Conservation (phyloP, 768 basidiomycete species). For the Russula foetens region DNA sequence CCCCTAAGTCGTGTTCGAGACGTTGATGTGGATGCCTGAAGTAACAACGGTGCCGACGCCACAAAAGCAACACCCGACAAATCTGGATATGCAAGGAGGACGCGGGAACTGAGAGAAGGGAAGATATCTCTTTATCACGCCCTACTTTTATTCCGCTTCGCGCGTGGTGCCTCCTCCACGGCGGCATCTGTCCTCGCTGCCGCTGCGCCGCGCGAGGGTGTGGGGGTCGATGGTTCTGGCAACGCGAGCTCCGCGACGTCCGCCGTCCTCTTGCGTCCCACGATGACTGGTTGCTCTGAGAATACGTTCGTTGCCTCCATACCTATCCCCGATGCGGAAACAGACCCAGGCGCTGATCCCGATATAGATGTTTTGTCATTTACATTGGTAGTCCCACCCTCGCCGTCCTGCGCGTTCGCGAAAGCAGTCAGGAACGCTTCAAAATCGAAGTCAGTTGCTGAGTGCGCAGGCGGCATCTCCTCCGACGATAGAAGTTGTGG, state of each 20-base stretch:
- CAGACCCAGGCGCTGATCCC: not conserved
- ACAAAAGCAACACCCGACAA: not conserved
- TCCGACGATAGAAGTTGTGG: constrained; percentile 14
- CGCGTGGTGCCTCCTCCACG: constrained; percentile 17
- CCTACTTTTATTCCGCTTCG: constrained; percentile 25
- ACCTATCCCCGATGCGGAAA: not conserved
- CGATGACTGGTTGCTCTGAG: not conserved
- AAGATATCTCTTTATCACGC: not conserved
- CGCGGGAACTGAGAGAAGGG: not conserved
- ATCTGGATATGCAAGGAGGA: not conserved
- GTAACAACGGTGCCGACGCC: not conserved
- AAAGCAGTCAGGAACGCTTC: constrained; percentile 26
- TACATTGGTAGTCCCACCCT: constrained; percentile 23
- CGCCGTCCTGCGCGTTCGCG: constrained; percentile 27
- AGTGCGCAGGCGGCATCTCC: not conserved
- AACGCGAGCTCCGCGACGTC: constrained; percentile 24
- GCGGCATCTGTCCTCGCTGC: not conserved
- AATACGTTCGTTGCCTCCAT: not conserved
- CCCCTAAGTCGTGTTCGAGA: not conserved
- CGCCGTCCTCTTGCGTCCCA: constrained; percentile 27
- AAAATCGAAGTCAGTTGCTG: constrained; percentile 15
- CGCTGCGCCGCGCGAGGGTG: not conserved
- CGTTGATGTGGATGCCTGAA: not conserved
- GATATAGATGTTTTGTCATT: not conserved
- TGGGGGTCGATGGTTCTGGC: not conserved